phyloP scores from a whole-genome alignment of 2,329 filamentous ascomycete species.

The Nannizzia gypsea region DNA sequence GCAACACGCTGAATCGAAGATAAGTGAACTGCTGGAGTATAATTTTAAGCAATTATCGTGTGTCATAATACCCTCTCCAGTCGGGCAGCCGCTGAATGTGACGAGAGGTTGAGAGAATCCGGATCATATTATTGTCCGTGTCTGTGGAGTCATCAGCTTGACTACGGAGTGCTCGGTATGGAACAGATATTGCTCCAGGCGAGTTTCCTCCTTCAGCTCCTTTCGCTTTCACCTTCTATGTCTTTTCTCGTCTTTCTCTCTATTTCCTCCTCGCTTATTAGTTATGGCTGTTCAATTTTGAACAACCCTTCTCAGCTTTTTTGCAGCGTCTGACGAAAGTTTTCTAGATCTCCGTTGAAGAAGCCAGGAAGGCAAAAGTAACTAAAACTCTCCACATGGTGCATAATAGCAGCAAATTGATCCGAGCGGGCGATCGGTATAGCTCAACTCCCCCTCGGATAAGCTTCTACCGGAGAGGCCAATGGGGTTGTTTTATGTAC shows the following conservation, averaged over 20 bases:
- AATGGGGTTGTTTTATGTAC: constrained; percentile 2
- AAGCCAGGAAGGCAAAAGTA: not conserved
- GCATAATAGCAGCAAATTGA: not conserved
- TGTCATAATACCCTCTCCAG: not conserved
- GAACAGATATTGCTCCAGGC: not conserved
- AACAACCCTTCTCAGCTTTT: not conserved
- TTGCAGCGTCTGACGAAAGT: not conserved
- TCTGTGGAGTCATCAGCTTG: not conserved
- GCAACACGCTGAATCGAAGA: not conserved
- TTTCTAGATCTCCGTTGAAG: constrained; percentile 3
- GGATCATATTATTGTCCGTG: not conserved
- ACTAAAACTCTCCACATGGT: constrained; percentile 1
- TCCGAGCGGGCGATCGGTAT: not conserved
- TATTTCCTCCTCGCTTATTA: not conserved
- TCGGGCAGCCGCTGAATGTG: not conserved
- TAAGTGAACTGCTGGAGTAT: not conserved
- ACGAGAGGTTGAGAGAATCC: not conserved
- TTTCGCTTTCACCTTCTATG: not conserved
- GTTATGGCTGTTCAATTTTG: not conserved
- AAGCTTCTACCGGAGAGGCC: constrained; percentile 2
- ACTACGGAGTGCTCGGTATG: not conserved
- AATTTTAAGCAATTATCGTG: not conserved
- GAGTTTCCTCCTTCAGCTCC: not conserved
- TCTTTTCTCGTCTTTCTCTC: not conserved
- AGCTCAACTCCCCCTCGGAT: not conserved